Evolutionary conservation across 2,329 filamentous ascomycete genomes (phyloP).

Genomic region (Fusarium verticillioides): DNA sequence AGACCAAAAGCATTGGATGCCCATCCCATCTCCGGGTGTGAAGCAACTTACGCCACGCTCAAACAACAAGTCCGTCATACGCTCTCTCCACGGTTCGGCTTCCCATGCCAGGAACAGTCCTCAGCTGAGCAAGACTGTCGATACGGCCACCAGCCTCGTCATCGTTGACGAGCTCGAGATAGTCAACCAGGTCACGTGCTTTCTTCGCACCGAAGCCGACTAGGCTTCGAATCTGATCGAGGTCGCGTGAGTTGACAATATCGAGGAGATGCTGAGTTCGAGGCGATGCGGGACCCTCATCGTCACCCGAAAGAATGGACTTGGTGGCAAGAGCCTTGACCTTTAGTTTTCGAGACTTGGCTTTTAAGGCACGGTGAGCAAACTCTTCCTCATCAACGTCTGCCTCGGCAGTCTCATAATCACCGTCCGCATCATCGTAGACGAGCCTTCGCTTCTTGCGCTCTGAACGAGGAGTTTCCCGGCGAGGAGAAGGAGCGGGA

Average conservation of each 20-base stretch:
- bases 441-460: conserved; percentile 47
- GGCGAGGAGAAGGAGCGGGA: conserved; percentile 20
- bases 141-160: conserved; percentile 56
- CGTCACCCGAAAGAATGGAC: conserved; percentile 49
- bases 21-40: conserved; percentile 6
- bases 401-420: conserved; percentile 55
- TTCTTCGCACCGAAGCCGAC: conserved; percentile 80
- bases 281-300: conserved; percentile 60
- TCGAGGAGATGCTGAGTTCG: conserved; percentile 71
- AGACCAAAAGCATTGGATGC: conserved; percentile 38
- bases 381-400: conserved; percentile 54
- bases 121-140: conserved; percentile 62
- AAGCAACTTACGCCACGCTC: conserved; percentile 5
- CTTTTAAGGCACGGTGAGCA: conserved; percentile 41
- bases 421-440: conserved; percentile 52
- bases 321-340: conserved; percentile 42
- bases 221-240: conserved; percentile 71
- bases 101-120: conserved; percentile 67
- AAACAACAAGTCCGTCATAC: conserved; percentile 58
- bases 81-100: conserved; percentile 67
- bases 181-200: conserved; percentile 69
- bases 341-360: conserved; percentile 48
- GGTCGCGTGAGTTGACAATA: conserved; percentile 79
- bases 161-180: conserved; percentile 58
- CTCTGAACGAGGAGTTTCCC: conserved; percentile 40